Evolutionary conservation across 106 monocot species (phyloP).

Genomic region (Alisma plantagoaquatica): DNA sequence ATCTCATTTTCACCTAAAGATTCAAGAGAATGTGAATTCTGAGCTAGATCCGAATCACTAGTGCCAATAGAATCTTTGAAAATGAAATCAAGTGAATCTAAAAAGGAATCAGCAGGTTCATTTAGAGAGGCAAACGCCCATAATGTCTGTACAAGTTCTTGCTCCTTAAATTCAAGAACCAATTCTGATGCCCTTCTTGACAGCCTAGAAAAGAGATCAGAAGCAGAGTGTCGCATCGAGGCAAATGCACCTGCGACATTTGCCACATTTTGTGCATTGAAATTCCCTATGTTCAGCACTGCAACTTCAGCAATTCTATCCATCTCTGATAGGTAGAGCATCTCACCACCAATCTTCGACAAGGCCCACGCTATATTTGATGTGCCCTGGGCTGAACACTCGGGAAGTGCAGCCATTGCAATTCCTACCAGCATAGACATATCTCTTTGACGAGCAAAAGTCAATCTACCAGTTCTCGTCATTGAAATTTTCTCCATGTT

Average conservation of each 20-base stretch:
- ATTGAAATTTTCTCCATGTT: conserved; percentile 96
- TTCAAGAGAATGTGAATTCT: not conserved
- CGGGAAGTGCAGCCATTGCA: conserved; percentile 75
- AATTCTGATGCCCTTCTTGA: conserved; percentile 56
- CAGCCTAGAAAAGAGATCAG: conserved; percentile 49
- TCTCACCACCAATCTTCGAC: conserved; percentile 89
- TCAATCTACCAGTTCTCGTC: conserved; percentile 46
- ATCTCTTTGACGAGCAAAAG: conserved; percentile 77
- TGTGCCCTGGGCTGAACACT: conserved; percentile 79
- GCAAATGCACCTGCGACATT: conserved; percentile 89
- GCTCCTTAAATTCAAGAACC: conserved; percentile 55
- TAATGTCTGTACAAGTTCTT: conserved; percentile 76
- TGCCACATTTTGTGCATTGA: conserved; percentile 94
- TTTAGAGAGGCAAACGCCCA: conserved; percentile 95
- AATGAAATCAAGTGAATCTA: conserved; percentile 53
- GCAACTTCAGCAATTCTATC: conserved; percentile 89
- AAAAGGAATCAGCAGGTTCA: conserved; percentile 44
- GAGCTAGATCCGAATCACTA: conserved; percentile 12
- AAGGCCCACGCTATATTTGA: conserved; percentile 95
- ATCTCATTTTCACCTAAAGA: conserved; percentile 3
- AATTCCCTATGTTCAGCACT: conserved; percentile 44
- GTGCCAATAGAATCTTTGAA: conserved; percentile 19
- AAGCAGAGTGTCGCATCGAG: conserved; percentile 82
- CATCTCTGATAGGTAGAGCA: conserved; percentile 90
- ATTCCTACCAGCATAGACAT: conserved; percentile 96